Conservation (phyloP, 768 basidiomycete species). For the Flagelloscypha sp. region DNA sequence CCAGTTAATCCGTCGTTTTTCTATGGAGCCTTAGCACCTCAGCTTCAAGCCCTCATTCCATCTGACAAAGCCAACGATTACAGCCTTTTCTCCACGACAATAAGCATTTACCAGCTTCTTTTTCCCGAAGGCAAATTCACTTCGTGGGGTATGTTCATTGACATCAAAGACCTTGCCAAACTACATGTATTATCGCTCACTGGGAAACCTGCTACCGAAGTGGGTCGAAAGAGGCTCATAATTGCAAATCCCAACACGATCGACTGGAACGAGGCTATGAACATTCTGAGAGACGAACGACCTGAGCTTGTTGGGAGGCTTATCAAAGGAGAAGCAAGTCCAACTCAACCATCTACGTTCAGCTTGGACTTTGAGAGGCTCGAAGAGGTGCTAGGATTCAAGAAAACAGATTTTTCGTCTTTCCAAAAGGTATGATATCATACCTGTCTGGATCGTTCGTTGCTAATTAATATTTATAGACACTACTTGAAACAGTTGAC, state of each 20-base stretch:
- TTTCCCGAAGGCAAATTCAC: constrained; percentile 16
- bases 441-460: background rate
- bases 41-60: constrained; percentile 13
- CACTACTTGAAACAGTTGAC: constrained; percentile 4
- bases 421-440: background rate
- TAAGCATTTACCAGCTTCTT: constrained; percentile 19
- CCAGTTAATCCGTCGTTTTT: constrained; percentile 26
- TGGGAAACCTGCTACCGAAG: constrained; percentile 10
- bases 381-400: constrained; percentile 6
- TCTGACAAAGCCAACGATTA: constrained; percentile 11
- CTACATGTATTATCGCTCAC: constrained; percentile 23
- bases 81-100: constrained; percentile 17
- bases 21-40: constrained; percentile 23
- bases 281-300: constrained; percentile 7
- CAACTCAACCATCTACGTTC: no score
- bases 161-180: constrained; percentile 24
- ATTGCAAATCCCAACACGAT: constrained; percentile 2
- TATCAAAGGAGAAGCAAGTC: no score
- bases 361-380: constrained; percentile 4
- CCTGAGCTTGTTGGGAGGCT: no score
- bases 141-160: constrained; percentile 14
- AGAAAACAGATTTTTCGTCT: background rate
- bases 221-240: constrained; percentile 8
- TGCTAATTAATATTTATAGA: background rate
- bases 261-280: constrained; percentile 9